Base-by-base conservation (phyloP, 306 rosid species). In the Abrus precatorius region DNA sequence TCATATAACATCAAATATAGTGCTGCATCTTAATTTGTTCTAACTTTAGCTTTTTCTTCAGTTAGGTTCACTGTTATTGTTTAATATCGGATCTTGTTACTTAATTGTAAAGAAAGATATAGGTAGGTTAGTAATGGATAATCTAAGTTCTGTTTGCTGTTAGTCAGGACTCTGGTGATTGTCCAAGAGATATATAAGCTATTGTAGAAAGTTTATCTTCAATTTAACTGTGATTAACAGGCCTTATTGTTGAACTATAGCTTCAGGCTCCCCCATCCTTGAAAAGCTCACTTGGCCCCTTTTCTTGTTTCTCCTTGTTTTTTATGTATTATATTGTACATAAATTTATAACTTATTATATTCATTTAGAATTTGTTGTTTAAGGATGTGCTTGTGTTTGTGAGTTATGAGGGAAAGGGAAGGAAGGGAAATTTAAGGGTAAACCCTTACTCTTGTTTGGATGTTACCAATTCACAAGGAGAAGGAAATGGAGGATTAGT, bases 171-270 rank as follows among this genome's bases (percentile, higher is more conserved):
- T 30, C 32, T 11, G 78, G 63, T 59, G 53, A 45, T 47, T 69
- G 29, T n/a, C 69, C 41, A 7, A 20, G 53, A 41, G 8, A 40
- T 54, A 8, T 40, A 64, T 50, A 52, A 20, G 75, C 34, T 43
- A 69, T 57, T 76, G 74, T 41, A 36, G 65, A 20, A 33, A 64
- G 41, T 55, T 62, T 78, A 28, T 65, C 7, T 64, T 38, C 1
- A 9, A 1, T 28, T 34, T 11, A 30, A 29, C 64, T 43, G 49
- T 59, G 72, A 30, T 80, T 55, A 45, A 6, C 48, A 9, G 71
- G 47, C 44, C 60, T 69, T 80, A n/a, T 69, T 38, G 52, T 40
- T 78, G 60, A 66, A 65, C 34, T 71, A 57, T 83, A 69, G 55
- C 41, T 74, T 68, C 40, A 33, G 48, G 20, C 71, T 55, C 20